Evolutionary conservation across 73 alveolate species (phyloP), one percentile per base, ranked within the genome.

Genomic region (Paramecium pentaurelia): DNA sequence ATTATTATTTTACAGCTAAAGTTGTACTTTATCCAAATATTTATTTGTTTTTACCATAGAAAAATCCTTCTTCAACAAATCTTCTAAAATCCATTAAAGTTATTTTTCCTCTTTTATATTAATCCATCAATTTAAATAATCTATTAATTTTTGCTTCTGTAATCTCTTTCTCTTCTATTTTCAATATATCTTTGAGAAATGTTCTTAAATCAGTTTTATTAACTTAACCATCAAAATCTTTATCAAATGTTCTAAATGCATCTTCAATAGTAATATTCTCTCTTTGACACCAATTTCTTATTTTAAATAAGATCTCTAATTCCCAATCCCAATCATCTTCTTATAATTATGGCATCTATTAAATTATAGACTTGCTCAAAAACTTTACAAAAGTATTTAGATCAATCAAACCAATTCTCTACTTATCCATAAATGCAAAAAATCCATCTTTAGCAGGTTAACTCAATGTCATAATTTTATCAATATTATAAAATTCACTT

Each of bases 241-340:
- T 77, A 75, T 97, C 99, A 54, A 96, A 96, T 47, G 96, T 88
- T 71, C 96, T 93, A 60, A 97, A 93, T 4, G 96, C 98, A 70
- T 97, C 98, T 38, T 96, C 98, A 44, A 95, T 96, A n/a, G 96
- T 95, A 10, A 97, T 80, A 8, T 93, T 86, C 28, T 93, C 96
- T n/a, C 89, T 88, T 27, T 77, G 6, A 45, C 96, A 95, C 99
- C 99, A 97, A 40, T 92, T 64, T 93, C 97, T 87, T 49, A 96
- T 90, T 58, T 93, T 60, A 68, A 80, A 88, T 25, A 97, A 86
- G 70, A 95, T 93, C 28, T 92, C 96, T 30, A 94, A 70, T 92
- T 97, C 99, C 98, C 99, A 97, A 83, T 95, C 96, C 95, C 97
- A 97, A 59, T 86, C 94, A 88, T 97, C 99, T 42, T 93, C 93